A percentile compares a stretch with the other conserved stretches of the same genome.
These are phyloP conservation scores for Nemania sp. DNA, from an alignment of 2,329 filamentous ascomycete genomes.

Conservation along the genomic window DNA sequence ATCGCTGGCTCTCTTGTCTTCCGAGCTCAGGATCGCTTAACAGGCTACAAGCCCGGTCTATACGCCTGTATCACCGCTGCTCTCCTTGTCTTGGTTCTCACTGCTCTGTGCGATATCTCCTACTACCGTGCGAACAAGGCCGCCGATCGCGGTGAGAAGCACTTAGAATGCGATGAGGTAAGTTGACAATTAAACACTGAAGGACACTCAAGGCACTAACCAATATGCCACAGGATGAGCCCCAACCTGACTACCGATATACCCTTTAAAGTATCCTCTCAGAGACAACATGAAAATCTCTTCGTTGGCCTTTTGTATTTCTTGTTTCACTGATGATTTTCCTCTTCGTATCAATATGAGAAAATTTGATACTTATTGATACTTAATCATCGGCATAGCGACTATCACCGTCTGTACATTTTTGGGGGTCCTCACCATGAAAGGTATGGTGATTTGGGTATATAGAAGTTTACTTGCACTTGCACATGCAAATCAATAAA, in stretches of 20 bases:
- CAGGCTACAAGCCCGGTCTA: slow-evolving; percentile 57
- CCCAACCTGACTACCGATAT: slow-evolving; percentile 45
- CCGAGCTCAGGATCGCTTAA: slow-evolving; percentile 55
- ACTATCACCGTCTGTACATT: slow-evolving; percentile 9
- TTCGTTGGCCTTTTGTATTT: too few species aligned
- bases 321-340: too few species aligned
- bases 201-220: slow-evolving; percentile 8
- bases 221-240: slow-evolving; percentile 39
- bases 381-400: slow-evolving; percentile 19
- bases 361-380: too few species aligned
- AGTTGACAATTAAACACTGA: slow-evolving; percentile 33
- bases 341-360: too few species aligned
- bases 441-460: slow-evolving; percentile 11
- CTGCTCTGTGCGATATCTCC: slow-evolving; percentile 45
- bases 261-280: slow-evolving; percentile 45
- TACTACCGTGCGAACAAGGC: slow-evolving; percentile 51
- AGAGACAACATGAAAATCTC: too few species aligned
- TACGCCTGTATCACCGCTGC: slow-evolving; percentile 58
- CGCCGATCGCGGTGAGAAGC: slow-evolving; percentile 57
- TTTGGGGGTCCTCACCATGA: slow-evolving; percentile 15
- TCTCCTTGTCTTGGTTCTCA: slow-evolving; percentile 51
- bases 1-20: slow-evolving; percentile 78
- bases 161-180: slow-evolving; percentile 55
- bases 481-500: slow-evolving; percentile 13
- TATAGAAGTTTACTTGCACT: slow-evolving; percentile 11